A percentile compares a stretch with the other conserved stretches of the same genome.
Evolutionary conservation across 2,329 filamentous ascomycete genomes (phyloP).

Genomic region (Fusarium sp.): DNA sequence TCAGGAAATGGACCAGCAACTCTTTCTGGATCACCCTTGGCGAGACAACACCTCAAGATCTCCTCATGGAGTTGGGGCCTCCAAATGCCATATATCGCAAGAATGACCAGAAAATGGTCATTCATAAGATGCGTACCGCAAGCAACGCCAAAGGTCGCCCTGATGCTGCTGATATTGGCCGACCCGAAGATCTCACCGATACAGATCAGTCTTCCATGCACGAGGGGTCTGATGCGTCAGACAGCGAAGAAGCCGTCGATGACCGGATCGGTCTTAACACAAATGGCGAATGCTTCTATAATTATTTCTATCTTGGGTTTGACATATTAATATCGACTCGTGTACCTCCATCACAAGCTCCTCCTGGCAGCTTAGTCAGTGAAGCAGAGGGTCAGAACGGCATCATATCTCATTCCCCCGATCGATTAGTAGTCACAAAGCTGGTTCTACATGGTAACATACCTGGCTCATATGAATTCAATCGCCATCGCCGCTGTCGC

Average conservation of each 20-base stretch:
- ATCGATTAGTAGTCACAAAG: slow-evolving; percentile 85
- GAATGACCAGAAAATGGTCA: slow-evolving; percentile 86
- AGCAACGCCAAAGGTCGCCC: slow-evolving; percentile 61
- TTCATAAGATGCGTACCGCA: slow-evolving; percentile 71
- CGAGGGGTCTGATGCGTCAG: slow-evolving; percentile 73
- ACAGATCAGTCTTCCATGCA: slow-evolving; percentile 79
- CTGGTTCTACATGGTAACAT: slow-evolving; percentile 94
- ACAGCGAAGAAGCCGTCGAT: slow-evolving; percentile 64
- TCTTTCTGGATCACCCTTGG: slow-evolving; percentile 79
- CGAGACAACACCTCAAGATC: slow-evolving; percentile 89
- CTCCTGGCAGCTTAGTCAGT: slow-evolving; percentile 50
- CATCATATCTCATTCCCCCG: slow-evolving; percentile 56
- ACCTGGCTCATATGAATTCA: slow-evolving; percentile 95
- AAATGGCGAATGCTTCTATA: slow-evolving; percentile 87
- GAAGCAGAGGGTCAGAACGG: slow-evolving; percentile 38
- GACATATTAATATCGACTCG: slow-evolving; percentile 90
- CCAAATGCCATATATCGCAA: slow-evolving; percentile 95
- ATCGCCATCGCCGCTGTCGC: slow-evolving; percentile 86
- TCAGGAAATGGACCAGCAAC: slow-evolving; percentile 72
- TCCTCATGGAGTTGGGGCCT: slow-evolving; percentile 88
- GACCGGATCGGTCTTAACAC: slow-evolving; percentile 63
- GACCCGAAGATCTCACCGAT: slow-evolving; percentile 69
- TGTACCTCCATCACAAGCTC: slow-evolving; percentile 67
- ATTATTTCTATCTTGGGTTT: slow-evolving; percentile 96
- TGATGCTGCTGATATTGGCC: slow-evolving; percentile 52